Evolutionary conservation across 768 basidiomycete species (phyloP).

Genomic region (Mrakia blollopis): DNA sequence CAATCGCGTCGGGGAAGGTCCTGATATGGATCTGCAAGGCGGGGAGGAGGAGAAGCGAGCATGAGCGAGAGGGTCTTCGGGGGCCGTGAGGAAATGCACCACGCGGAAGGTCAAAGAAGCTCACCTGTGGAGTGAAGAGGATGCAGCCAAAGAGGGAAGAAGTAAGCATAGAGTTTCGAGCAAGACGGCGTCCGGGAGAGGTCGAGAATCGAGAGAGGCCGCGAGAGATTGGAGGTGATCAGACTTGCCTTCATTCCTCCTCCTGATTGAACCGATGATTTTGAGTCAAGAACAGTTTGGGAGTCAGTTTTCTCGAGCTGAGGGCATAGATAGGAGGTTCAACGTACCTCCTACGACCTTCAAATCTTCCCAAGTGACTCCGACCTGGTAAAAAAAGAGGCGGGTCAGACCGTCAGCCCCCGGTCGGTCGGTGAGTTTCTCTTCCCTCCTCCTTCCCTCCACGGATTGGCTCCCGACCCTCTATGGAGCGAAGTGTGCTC

Average conservation of each 20-base stretch:
- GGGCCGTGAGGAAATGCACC: neutral
- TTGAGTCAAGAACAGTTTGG: too few species aligned
- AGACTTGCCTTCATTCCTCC: conserved; percentile 43
- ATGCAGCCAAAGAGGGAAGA: neutral
- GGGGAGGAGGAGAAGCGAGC: too few species aligned
- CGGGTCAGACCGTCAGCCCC: neutral
- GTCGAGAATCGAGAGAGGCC: neutral
- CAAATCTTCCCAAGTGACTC: conserved; percentile 41
- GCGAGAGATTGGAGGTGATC: too few species aligned
- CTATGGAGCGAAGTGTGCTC: neutral
- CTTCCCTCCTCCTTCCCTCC: neutral
- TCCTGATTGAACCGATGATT: conserved; percentile 5
- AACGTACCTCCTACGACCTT: conserved; percentile 41
- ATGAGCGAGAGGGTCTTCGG: neutral
- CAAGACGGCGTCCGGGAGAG: neutral
- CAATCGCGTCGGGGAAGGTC: conserved; percentile 47
- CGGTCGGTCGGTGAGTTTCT: neutral
- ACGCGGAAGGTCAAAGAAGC: neutral
- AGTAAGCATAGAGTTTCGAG: neutral
- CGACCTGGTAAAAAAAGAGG: conserved; percentile 37
- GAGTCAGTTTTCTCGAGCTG: neutral
- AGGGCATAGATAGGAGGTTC: neutral
- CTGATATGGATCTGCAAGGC: conserved; percentile 39
- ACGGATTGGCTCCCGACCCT: too few species aligned
- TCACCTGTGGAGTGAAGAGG: neutral